Base-by-base conservation (phyloP, 169 alveolate genomes). In the Perkinsus chesapeaki region DNA sequence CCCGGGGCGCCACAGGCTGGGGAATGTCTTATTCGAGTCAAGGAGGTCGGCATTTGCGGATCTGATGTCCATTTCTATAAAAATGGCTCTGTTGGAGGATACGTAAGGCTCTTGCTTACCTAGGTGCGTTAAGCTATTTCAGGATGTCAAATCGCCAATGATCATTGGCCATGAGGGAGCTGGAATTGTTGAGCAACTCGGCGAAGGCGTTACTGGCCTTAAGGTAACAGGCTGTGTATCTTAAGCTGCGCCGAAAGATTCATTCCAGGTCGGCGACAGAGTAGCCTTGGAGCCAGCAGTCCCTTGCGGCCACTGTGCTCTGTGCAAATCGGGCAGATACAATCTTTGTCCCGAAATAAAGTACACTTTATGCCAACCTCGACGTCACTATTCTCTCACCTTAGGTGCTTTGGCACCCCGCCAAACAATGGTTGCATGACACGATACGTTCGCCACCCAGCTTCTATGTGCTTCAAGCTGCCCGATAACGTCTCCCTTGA, bases 231-330 rank as follows among this genome's bases (percentile, higher is more conserved):
- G 36, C 31, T 7, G 31, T 1, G 60, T 47, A 31, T 37, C 34
- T 0, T 3, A 20, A 90, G 0, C 16, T 90, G 12, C 27, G 92
- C 92, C 34, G 91, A 3, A 72, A 31, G 34, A 38, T 31, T 16
- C 34, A 0, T 39, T 36, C 37, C 3, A n/a, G 92, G 92, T 90
- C 34, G 92, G 92, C 48, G 92, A 90, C 38, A 39, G 92, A 19
- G 92, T 90, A 19, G 92, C 92, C 48, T 48, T 90, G 48, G 92
- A 90, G 48, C 92, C 92, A 5, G 92, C 60, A 38, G 43, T 90
- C 36, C 92, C 92, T 36, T 90, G 92, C 38, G 92, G 48, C 60
- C 60, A 37, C 34, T 90, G 92, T 48, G 92, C 3, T n/a, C 37
- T 90, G 37, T 90, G 92, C 92, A 90, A 10, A 16, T 60, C 82